Base-by-base conservation (phyloP, 75 land plant species). In the Sequoia sempervirens region DNA sequence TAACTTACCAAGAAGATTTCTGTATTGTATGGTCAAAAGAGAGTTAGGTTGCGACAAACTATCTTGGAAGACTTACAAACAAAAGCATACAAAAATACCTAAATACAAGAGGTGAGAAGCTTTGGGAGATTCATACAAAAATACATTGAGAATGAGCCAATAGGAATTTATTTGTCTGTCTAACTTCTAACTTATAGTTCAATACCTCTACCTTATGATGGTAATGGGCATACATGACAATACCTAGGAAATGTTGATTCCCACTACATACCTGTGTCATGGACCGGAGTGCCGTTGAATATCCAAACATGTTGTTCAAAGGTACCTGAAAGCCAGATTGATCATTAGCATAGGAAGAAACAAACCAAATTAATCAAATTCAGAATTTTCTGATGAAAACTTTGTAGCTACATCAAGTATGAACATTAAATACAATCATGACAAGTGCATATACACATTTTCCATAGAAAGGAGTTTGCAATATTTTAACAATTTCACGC, bases 271-370 rank as follows among this genome's bases (percentile, higher is more conserved):
- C 99, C 95, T 97, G 99, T 81, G 99, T 98, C 99, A 98, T 98
- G 34, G 99, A 98, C 14, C 99, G 92, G 61, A 98, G 91, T 23
- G 97, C 89, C 72, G 99, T 98, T 15, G 99, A 98, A 80, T 98
- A 98, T n/a, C 99, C 99, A 91, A 98, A 98, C 99, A 98, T 98
- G 70, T 96, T 98, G 90, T 95, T 98, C 69, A 98, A 81, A 45
- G 99, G 99, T 10, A 98, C 98, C 99, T 97, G 91, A 28, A 90
- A 87, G 20, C n/a, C 80, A 78, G 18, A 45, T 45, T 78, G 15
- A 43, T 12, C 23, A 45, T 78, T 78, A 78, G 50, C 80, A n/a
- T 47, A 30, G 0, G 28, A 78, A 78, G 80, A 78, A 78, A 12
- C 34, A 38, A 84, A 58, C 1, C 54, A 66, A 56, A 69, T 38